These are phyloP conservation scores for Rosa hybrid DNA, from an alignment of 331 rosid species.

Conservation along the genomic window DNA sequence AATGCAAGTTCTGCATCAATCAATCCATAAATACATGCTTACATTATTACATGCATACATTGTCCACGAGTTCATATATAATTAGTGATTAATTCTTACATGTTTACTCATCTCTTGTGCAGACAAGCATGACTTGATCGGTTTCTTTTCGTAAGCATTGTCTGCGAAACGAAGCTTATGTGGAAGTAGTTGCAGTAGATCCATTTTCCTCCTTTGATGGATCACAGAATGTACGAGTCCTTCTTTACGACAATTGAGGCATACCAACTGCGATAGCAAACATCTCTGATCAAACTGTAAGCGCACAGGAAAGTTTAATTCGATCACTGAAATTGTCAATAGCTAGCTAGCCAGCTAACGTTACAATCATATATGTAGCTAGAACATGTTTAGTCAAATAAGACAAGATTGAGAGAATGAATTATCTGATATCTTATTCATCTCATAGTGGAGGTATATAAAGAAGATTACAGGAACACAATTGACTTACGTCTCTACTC, in stretches of 20 bases:
- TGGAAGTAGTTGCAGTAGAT: constrained; percentile 17
- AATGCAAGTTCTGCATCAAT: constrained; percentile 35
- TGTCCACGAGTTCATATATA: neutral
- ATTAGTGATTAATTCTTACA: constrained; percentile 18
- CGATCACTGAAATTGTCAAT: neutral
- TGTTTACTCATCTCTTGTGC: constrained; percentile 37
- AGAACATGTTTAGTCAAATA: neutral
- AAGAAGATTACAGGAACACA: too few relatives aligned
- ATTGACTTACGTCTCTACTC: too few relatives aligned
- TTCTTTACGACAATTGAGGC: neutral
- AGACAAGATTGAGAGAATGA: too few relatives aligned
- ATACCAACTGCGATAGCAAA: neutral
- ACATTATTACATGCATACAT: neutral
- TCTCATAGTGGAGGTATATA: too few relatives aligned
- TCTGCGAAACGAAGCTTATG: constrained; percentile 41
- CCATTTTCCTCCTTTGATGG: constrained; percentile 10
- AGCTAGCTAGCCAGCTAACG: too few relatives aligned
- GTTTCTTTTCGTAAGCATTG: constrained; percentile 26
- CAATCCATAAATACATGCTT: neutral
- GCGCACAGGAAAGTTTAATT: neutral
- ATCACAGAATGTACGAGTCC: neutral
- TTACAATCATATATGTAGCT: too few relatives aligned
- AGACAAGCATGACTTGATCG: constrained; percentile 6
- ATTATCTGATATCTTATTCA: too few relatives aligned
- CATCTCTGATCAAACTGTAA: constrained; percentile 12